Evolutionary conservation across 140 eudicot genomes (phyloP), one percentile per base, ranked within the genome.

Genomic region (Ambrosia hybrid): DNA sequence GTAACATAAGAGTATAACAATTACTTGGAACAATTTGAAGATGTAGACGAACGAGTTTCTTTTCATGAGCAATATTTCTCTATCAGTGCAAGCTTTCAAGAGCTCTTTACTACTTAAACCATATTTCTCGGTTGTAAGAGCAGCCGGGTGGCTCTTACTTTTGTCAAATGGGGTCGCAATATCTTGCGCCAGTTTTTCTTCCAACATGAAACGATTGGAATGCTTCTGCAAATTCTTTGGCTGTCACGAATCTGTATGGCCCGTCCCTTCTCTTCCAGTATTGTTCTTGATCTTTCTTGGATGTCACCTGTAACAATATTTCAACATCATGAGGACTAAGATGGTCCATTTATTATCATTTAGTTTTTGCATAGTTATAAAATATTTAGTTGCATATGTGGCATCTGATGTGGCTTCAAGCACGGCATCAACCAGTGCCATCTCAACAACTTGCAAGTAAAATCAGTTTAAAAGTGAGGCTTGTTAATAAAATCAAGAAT

Each of bases 1-100:
- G 45, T 12, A 36, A 63, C 68, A 37, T 14, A 2, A 4, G 0
- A 12, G 46, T 61, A 59, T 30, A 30, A 13, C 33, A 63, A 51
- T 63, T 59, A 91, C 97, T 80, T 86, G 97, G 39, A 78, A 63
- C 79, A 83, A 72, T 83, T 91, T 91, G 85, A 91, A 91, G 64
- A 85, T 81, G 72, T 89, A 91, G 73, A 91, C 89, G 38, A 91
- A 91, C 14, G 89, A 80, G 71, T 91, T 91, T 73, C 97, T 81
- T 83, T 86, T 87, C 97, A 91, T 91, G 16, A 91, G 86, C 51
- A 91, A 75, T 68, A 71, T 84, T 48, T 91, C 96, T 84, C 97
- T 83, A 51, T 93, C 66, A 11, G 79, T 68, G 62, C 96, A 88
- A 43, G 97, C 96, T 83, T 89, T 89, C 48, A 91, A 26, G 61